phyloP scores from a whole-genome alignment of 768 basidiomycete genomes.

The Artomyces pyxidatus region DNA sequence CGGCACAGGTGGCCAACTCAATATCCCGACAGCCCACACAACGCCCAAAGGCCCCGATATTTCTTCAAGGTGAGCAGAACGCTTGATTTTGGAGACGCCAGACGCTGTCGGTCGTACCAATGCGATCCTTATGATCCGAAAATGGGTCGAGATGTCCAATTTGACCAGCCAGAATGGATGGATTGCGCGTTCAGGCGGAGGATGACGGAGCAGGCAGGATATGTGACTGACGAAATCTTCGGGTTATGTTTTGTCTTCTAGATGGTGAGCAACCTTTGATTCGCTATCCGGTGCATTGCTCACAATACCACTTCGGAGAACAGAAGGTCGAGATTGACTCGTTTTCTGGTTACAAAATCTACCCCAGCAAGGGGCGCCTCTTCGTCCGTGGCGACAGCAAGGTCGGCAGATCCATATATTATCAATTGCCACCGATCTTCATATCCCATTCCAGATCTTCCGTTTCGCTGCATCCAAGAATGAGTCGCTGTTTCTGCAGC shows the following conservation, averaged over 20 bases:
- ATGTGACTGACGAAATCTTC: conserved; percentile 6
- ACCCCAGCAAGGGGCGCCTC: conserved; percentile 94
- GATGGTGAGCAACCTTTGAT: conserved; percentile 17
- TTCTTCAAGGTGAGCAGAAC: conserved; percentile 53
- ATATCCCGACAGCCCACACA: conserved; percentile 1
- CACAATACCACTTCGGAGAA: conserved; percentile 23
- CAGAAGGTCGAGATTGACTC: conserved; percentile 98
- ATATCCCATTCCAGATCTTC: conserved; percentile 60
- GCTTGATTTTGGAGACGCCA: conserved; percentile 19
- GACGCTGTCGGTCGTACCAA: conserved; percentile 10
- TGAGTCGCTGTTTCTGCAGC: conserved; percentile 94
- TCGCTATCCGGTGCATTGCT: background rate
- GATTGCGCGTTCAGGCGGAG: conserved; percentile 9
- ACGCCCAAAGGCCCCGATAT: conserved; percentile 24
- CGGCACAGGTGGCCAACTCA: background rate
- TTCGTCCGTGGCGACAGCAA: conserved; percentile 96
- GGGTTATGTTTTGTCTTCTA: conserved; percentile 10
- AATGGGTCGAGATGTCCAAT: conserved; percentile 5
- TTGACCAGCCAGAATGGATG: conserved; percentile 16
- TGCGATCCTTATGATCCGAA: background rate
- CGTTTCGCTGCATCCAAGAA: conserved; percentile 91
- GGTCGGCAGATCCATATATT: conserved; percentile 36
- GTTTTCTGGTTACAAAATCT: conserved; percentile 96
- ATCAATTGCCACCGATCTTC: too few species aligned
- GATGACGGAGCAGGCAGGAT: conserved; percentile 13